Percentiles rank a stretch among this genome's conserved stretches.
These are phyloP conservation scores for Cicer pinnatifidum DNA, from an alignment of 306 rosid genomes.

Conservation along the genomic window DNA sequence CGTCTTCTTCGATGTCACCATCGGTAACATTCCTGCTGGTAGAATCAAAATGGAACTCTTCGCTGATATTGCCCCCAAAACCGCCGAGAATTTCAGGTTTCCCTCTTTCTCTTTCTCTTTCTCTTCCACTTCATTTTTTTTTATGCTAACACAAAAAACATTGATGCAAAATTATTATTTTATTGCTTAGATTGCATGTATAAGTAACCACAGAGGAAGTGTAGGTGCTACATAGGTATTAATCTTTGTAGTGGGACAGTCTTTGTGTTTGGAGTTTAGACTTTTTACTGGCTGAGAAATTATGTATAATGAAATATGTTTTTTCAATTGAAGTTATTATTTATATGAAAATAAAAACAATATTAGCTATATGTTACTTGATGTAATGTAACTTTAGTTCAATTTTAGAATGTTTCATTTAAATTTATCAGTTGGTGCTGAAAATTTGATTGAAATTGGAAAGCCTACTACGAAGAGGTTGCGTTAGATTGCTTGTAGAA, in stretches of 20 bases:
- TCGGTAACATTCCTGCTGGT: constrained; percentile 95
- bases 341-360: neutral
- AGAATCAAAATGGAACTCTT: constrained; percentile 99
- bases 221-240: constrained; percentile 1
- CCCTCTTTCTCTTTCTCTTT: neutral
- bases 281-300: neutral
- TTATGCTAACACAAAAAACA: neutral
- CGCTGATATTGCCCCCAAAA: constrained; percentile 91
- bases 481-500: neutral
- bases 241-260: neutral
- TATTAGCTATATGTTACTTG: neutral
- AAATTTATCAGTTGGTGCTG: neutral
- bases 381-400: neutral
- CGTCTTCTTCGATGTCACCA: constrained; percentile 95
- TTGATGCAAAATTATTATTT: neutral
- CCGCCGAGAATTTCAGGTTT: constrained; percentile 90
- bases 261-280: neutral
- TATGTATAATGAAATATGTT: constrained; percentile 12
- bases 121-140: neutral
- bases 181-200: constrained; percentile 4
- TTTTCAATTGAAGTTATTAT: constrained; percentile 8
- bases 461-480: neutral
- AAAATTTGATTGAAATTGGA: neutral
- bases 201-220: neutral
- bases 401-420: neutral